These are phyloP conservation scores for Ceratobasidium sp. DNA, from an alignment of 1,284 basidiomycete genomes.

Conservation along the genomic window DNA sequence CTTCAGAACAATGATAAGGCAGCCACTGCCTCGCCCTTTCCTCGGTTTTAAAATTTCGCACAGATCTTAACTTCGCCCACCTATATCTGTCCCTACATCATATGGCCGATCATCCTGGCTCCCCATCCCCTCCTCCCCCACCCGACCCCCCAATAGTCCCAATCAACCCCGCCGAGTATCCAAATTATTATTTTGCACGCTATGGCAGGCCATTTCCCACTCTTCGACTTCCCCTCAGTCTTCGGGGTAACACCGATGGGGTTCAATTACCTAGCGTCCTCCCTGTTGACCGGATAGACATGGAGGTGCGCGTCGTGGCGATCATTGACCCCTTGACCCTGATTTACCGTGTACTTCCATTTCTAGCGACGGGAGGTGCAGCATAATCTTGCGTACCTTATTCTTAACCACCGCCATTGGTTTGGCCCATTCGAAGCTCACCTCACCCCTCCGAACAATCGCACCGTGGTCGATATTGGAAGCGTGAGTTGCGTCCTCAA, in stretches of 20 bases:
- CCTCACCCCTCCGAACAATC: constrained; percentile 11
- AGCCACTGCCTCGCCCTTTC: constrained; percentile 34
- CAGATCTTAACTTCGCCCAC: constrained; percentile 11
- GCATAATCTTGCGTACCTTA: constrained; percentile 13
- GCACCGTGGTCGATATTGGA: constrained; percentile 30
- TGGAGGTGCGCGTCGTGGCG: constrained; percentile 31
- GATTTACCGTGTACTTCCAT: constrained; percentile 30
- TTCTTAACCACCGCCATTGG: not conserved
- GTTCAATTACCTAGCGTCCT: constrained; percentile 19
- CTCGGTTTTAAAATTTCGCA: constrained; percentile 38
- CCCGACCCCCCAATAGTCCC: not conserved
- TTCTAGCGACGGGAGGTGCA: constrained; percentile 29
- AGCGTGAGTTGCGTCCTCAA: constrained; percentile 30
- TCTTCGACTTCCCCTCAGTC: not conserved
- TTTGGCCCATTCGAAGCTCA: constrained; percentile 29
- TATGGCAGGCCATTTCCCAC: constrained; percentile 21
- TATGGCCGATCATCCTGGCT: constrained; percentile 24
- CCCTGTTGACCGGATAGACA: constrained; percentile 13
- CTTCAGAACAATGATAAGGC: constrained; percentile 40
- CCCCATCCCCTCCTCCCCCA: constrained; percentile 5
- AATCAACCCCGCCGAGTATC: constrained; percentile 6
- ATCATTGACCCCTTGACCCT: constrained; percentile 42
- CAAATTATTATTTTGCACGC: not conserved
- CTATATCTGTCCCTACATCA: constrained; percentile 39
- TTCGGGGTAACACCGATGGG: not conserved